Evolutionary conservation across 2,329 filamentous ascomycete species (phyloP), one percentile per base, ranked within the genome.

Genomic region (Penicillium sp.): DNA sequence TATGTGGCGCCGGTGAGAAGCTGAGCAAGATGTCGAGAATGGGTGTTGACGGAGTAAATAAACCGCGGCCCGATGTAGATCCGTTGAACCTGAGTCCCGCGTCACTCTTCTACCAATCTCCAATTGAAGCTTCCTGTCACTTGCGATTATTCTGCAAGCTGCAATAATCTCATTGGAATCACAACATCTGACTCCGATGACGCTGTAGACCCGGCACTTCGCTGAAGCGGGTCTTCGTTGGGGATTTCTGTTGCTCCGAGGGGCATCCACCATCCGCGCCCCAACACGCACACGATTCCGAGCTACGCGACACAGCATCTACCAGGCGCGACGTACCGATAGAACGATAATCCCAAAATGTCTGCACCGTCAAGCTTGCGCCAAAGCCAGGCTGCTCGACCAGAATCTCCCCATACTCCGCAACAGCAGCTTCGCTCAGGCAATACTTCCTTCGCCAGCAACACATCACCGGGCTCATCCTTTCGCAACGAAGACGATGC

Each of bases 401-500:
- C 77, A 11, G 73, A 78, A 42, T 81, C 79, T 57, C 87, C 88
- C 49, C 85, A 86, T 63, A 91, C 89, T 9, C 88, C 83, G 37
- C 78, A 72, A 53, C 72, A 72, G 25, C 69, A 68, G 35, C 64
- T 71, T 33, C 85, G 55, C 72, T 82, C 62, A 78, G 84, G 61
- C 72, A 78, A 68, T 75, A 85, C 66, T 71, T 86, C 63, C 33
- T 78, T 73, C 58, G 81, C 81, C 21, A 79, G 81, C 51, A 85
- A 82, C 62, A 83, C 83, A 29, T 87, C 85, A 5, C 83, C 85
- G 2, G 79, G 82, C 46, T 78, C 79, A 31, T 79, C 78, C 25
- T 85, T 83, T 61, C 84, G 86, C 49, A 82, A 86, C 56, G 92
- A 96, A 67, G 95, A 99, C 69, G 95, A 97, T 64, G 81, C 88